Conservation (phyloP, 495 filamentous ascomycete genomes). For the Ramalina intermedia region DNA sequence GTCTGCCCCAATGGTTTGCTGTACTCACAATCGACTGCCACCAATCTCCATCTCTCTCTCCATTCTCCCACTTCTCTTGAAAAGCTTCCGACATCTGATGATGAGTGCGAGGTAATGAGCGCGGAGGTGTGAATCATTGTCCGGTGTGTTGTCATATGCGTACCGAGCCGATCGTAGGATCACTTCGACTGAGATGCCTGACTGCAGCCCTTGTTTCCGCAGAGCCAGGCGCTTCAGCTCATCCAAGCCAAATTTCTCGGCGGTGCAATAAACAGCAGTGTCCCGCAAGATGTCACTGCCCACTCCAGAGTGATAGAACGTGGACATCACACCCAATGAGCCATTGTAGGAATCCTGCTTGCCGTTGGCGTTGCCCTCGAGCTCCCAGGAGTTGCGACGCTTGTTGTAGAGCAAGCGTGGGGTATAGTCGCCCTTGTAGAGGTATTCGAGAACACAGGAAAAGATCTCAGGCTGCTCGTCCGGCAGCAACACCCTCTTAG, state of each 20-base stretch:
- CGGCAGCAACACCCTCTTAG: slow-evolving; percentile 43
- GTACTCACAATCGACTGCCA: slow-evolving; percentile 49
- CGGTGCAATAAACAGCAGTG: slow-evolving; percentile 83
- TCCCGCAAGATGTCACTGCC: slow-evolving; percentile 66
- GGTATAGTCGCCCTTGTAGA: slow-evolving; percentile 61
- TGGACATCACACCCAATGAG: slow-evolving; percentile 53
- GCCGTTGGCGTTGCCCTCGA: slow-evolving; percentile 59
- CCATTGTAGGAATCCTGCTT: slow-evolving; percentile 28
- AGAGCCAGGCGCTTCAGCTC: slow-evolving; percentile 79
- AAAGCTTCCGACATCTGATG: slow-evolving; percentile 82
- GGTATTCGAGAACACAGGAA: slow-evolving; percentile 52
- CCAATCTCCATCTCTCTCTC: slow-evolving; percentile 93
- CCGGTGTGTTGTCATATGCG: slow-evolving; percentile 86
- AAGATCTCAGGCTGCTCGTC: slow-evolving; percentile 52
- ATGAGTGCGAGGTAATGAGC: slow-evolving; percentile 91
- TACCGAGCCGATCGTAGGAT: slow-evolving; percentile 84
- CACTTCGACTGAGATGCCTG: slow-evolving; percentile 68
- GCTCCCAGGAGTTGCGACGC: slow-evolving; percentile 44
- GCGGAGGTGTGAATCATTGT: slow-evolving; percentile 76
- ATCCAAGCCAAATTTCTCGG: slow-evolving; percentile 70
- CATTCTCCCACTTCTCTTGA: slow-evolving; percentile 94
- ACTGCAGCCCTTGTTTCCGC: slow-evolving; percentile 83
- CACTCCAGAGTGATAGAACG: slow-evolving; percentile 53
- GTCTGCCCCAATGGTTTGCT: not conserved
- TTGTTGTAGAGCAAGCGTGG: slow-evolving; percentile 38